Evolutionary conservation across 768 basidiomycete species (phyloP), one percentile per base, ranked within the genome.

Genomic region (Termitomyces sp.): DNA sequence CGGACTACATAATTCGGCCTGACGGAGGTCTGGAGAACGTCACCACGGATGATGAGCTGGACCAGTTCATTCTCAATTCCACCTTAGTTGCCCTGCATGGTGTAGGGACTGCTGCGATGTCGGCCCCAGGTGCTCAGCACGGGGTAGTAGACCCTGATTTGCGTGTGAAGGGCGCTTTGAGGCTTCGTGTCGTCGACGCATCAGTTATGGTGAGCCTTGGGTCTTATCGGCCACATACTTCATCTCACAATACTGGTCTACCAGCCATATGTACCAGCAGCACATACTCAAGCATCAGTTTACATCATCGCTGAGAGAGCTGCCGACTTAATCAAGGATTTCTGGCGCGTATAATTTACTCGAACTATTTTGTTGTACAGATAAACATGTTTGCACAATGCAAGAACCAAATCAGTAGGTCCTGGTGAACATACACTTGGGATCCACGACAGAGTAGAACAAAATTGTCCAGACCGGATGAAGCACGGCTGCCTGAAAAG

Each of bases 101-200:
- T 22, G 58, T 59, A 8, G 62, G 62, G 28, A 68, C 68, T 48
- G 61, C 66, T 51, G 18, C 54, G 4, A 67, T 67, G 66, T 61
- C 63, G 4, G 57, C 64, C 1, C 55, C 60, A 20, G 65, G 55
- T n/a, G 62, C 62, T 6, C 40, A 54, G 24, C 58, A 55, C 32
- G 67, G 67, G 32, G 67, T 68, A 15, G 65, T 66, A 12, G 60
- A 63, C 35, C 63, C 52, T 1, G 53, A 55, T 40, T 16, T 55
- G 39, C n/a, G 22, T 7, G 20, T 55, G 13, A 55, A 55, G 24
- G 53, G 53, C 1, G 53, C 39, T 24, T 55, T 32, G 7, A 32
- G 53, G 20, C 36, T 55, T 38, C 53, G 38, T 22, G 39, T 55
- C 18, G 53, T 55, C 8, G 53, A 55, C 42, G 53, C 38, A 8